These are phyloP conservation scores for Ambrosiella cleistominuta DNA, from an alignment of 2,329 filamentous ascomycete species.

Conservation along the genomic window DNA sequence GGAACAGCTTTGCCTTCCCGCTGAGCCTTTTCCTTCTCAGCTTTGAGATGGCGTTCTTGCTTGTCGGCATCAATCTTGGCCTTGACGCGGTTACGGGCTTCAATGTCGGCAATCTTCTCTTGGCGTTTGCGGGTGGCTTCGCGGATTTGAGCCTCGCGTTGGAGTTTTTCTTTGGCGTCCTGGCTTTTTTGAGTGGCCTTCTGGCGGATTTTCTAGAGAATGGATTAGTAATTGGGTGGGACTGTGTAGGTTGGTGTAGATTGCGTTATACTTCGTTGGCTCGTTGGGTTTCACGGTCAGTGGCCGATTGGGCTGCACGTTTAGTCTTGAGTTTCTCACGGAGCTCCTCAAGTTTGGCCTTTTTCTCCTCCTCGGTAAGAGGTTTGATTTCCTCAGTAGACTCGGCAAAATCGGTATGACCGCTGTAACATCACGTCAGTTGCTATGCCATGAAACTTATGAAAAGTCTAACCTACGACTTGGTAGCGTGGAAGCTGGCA, in stretches of 20 bases:
- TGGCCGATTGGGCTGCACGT: conserved; percentile 45
- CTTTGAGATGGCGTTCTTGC: conserved; percentile 68
- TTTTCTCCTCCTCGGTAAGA: conserved; percentile 82
- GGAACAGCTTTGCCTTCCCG: conserved; percentile 51
- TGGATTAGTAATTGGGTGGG: neutral
- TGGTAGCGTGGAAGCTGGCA: conserved; percentile 79
- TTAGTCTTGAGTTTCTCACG: conserved; percentile 56
- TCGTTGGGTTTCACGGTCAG: conserved; percentile 68
- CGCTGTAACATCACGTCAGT: conserved; percentile 25
- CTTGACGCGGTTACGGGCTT: conserved; percentile 75
- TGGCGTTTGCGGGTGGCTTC: conserved; percentile 71
- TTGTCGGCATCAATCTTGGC: conserved; percentile 93
- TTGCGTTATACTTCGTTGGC: conserved; percentile 52
- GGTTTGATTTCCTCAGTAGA: conserved; percentile 85
- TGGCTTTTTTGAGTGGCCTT: conserved; percentile 83
- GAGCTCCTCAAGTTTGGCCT: conserved; percentile 58
- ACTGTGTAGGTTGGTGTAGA: neutral
- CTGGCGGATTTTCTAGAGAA: conserved; percentile 46
- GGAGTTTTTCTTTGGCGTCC: conserved; percentile 75
- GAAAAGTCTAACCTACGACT: conserved; percentile 40
- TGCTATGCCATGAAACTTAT: neutral
- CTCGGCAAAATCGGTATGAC: conserved; percentile 80
- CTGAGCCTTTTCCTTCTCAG: conserved; percentile 68
- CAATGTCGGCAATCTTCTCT: conserved; percentile 72
- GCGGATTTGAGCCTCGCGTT: conserved; percentile 79